A percentile compares a stretch with the other conserved stretches of the same genome.
Evolutionary conservation across 1,284 basidiomycete genomes (phyloP).

Genomic region (Anthracocystis walkeri): DNA sequence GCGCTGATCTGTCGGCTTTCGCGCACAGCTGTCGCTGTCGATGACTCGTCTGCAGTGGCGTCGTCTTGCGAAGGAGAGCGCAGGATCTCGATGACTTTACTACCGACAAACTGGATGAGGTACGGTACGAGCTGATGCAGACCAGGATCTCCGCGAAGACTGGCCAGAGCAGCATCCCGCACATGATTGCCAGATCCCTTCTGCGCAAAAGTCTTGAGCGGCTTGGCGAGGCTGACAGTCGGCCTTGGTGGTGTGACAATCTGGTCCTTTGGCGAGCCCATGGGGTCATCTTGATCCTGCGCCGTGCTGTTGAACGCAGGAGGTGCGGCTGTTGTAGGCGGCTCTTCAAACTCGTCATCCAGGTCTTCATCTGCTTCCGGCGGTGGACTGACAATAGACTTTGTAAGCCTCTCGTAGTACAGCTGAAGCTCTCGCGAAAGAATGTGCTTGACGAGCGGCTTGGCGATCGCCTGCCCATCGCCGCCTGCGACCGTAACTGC

Average conservation of each 20-base stretch:
- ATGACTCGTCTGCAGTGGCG: constrained; percentile 1
- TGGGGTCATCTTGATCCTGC: constrained; percentile 36
- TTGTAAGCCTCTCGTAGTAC: constrained; percentile 91
- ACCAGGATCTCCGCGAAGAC: constrained; percentile 88
- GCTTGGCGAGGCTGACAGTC: constrained; percentile 34
- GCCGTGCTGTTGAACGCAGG: constrained; percentile 5
- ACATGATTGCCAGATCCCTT: constrained; percentile 63
- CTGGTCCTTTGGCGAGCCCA: constrained; percentile 36
- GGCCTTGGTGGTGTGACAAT: constrained; percentile 48
- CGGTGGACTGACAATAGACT: constrained; percentile 69
- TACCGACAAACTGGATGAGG: constrained; percentile 91
- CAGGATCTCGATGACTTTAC: constrained; percentile 72
- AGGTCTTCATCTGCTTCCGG: constrained; percentile 58
- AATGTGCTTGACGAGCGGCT: constrained; percentile 82
- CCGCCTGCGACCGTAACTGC: constrained; percentile 57
- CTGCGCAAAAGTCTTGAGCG: constrained; percentile 52
- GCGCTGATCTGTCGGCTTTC: constrained; percentile 35
- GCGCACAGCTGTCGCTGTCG: constrained; percentile 23
- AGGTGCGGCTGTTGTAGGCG: not conserved
- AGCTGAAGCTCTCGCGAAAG: constrained; percentile 93
- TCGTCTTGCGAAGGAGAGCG: constrained; percentile 65
- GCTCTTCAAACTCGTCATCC: constrained; percentile 40
- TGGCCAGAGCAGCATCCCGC: constrained; percentile 84
- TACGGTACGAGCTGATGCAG: constrained; percentile 94
- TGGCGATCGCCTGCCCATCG: constrained; percentile 56